Evolutionary conservation across 1,284 basidiomycete species (phyloP), one percentile per base, ranked within the genome.

Genomic region (Pisolithus thermaeus): DNA sequence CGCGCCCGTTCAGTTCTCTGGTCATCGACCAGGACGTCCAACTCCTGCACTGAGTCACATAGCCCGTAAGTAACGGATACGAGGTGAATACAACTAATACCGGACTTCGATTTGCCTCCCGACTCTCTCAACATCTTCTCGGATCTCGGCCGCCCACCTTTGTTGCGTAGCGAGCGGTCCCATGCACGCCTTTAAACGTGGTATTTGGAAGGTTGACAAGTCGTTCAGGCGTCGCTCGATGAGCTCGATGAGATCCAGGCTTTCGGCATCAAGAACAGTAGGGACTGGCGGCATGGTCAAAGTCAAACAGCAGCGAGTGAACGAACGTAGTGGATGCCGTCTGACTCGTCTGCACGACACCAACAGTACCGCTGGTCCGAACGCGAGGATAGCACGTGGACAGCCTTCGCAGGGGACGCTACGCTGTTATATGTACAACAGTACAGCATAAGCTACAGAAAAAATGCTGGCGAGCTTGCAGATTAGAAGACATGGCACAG

Each of bases 91-190:
- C 18, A 35, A 4, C 9, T 38, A 39, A 52, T 11, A 37, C 61
- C 81, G 57, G 59, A 92, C 91, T 75, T 92, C 84, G 12, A 93
- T 70, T 52, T 84, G 79, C 41, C 73, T 73, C 3, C 75, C 71
- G 30, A 90, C 75, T 0, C 67, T 61, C 42, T 85, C 83, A 12
- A 92, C 70, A 59, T 94, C 91, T 50, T 86, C 83, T 32, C 87
- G 74, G 51, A 93, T 66, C 63, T 92, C 90, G 3, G 80, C 80
- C 0, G 83, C 81, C 48, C 88, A 75, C 47, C 81, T 78, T 61
- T 90, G 85, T 59, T 93, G 90, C 5, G 80, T 62, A 0, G 75
- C 64, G 5, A 88, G 67, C 2, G 90, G 83, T 0, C 86, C 88
- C 11, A 67, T 71, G 63, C 87, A 92, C 45, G 71, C 64, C 7